phyloP scores from a whole-genome alignment of 1,284 basidiomycete species.

The Cutaneotrichosporon cutaneum region DNA sequence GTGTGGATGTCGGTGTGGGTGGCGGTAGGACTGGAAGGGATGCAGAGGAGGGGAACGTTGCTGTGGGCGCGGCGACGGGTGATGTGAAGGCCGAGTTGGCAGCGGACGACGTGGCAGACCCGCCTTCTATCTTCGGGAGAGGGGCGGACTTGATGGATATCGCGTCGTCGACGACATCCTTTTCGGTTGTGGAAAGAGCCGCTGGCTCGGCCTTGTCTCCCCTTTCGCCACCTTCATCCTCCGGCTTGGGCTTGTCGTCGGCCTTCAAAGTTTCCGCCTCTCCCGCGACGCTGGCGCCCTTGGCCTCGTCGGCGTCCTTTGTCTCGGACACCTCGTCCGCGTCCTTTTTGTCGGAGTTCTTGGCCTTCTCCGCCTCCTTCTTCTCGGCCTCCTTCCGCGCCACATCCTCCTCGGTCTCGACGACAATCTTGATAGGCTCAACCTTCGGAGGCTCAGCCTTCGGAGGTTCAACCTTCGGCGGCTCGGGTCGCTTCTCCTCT shows the following conservation, averaged over 20 bases:
- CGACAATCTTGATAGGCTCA: constrained; percentile 20
- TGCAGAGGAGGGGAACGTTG: background rate
- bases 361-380: background rate
- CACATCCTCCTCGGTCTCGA: constrained; percentile 9
- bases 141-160: constrained; percentile 1
- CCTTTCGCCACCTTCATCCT: background rate
- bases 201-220: background rate
- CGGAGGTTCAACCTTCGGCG: constrained; percentile 15
- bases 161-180: background rate
- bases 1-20: background rate
- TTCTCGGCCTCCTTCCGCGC: background rate
- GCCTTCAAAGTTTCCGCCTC: background rate
- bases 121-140: background rate
- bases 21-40: constrained; percentile 3
- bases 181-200: background rate
- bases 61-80: background rate
- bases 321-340: background rate
- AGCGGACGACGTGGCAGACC: background rate
- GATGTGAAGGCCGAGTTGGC: background rate
- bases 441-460: constrained; percentile 15
- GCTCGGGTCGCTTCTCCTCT: constrained; percentile 61
- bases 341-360: background rate
- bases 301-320: constrained; percentile 23
- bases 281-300: background rate
- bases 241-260: background rate